Conservation (phyloP, 2,329 filamentous ascomycete species). For the Aspergillus novofumigatus region DNA sequence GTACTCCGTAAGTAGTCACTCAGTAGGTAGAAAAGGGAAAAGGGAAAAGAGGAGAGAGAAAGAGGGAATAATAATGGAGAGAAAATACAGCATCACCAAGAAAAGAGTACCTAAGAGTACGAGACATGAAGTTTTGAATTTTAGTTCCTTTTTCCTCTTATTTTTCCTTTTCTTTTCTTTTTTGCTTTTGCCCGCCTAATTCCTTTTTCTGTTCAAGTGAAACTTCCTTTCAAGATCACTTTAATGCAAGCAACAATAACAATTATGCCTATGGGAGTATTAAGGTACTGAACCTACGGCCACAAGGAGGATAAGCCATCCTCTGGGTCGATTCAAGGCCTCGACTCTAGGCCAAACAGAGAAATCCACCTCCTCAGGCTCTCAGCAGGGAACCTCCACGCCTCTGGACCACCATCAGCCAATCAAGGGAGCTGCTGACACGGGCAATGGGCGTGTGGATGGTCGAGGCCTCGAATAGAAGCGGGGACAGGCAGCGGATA, state of each 20-base stretch:
- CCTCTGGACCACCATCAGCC: slow-evolving; percentile 11
- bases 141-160: slow-evolving; percentile 1
- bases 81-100: slow-evolving; percentile 1
- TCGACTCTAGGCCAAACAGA: slow-evolving; percentile 13
- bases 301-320: background rate
- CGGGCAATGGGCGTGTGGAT: slow-evolving; percentile 2
- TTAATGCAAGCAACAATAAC: background rate
- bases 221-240: background rate
- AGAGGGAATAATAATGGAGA: background rate
- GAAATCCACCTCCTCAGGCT: background rate
- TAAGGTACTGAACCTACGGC: background rate
- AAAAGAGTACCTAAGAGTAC: slow-evolving; percentile 6
- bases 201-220: background rate
- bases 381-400: slow-evolving; percentile 12
- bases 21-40: slow-evolving; percentile 1
- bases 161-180: background rate
- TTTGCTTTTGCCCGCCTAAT: background rate
- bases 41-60: slow-evolving; percentile 6
- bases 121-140: background rate
- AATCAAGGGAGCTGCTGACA: slow-evolving; percentile 6
- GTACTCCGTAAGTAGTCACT: background rate
- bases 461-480: slow-evolving; percentile 22
- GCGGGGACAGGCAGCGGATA: slow-evolving; percentile 14
- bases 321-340: slow-evolving; percentile 13
- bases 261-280: background rate